Conservation (phyloP, 495 filamentous ascomycete species). For the Lophiostoma macrostomum region DNA sequence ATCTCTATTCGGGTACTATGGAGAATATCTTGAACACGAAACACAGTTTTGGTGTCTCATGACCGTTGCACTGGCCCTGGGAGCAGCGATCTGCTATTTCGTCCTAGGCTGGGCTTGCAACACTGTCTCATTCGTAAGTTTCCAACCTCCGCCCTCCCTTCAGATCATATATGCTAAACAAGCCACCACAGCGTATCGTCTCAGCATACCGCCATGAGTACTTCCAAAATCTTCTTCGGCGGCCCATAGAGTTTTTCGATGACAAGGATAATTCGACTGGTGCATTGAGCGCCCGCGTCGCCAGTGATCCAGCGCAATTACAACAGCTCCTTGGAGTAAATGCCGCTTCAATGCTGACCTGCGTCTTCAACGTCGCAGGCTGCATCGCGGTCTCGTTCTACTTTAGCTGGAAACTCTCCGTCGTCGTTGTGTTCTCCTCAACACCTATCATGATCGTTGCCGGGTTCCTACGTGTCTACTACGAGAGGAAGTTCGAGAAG, state of each 20-base stretch:
- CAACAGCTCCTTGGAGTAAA: conserved; percentile 64
- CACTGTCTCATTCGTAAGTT: conserved; percentile 5
- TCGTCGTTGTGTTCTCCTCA: conserved; percentile 5
- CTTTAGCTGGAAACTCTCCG: conserved; percentile 77
- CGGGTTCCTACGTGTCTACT: conserved; percentile 75
- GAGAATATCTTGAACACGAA: neutral
- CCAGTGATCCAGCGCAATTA: conserved; percentile 19
- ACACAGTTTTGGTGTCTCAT: conserved; percentile 4
- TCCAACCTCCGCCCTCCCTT: too few relatives aligned
- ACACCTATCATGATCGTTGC: conserved; percentile 51
- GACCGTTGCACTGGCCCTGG: neutral
- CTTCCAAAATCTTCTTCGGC: neutral
- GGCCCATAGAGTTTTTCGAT: neutral
- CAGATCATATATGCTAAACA: too few relatives aligned
- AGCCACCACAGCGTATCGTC: conserved; percentile 44
- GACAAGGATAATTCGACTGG: neutral
- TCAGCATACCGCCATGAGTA: conserved; percentile 71
- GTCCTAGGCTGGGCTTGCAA: conserved; percentile 4
- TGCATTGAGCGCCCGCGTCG: neutral
- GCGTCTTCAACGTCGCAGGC: conserved; percentile 67
- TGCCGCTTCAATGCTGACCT: conserved; percentile 48
- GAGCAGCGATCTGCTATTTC: neutral
- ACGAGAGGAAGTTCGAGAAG: conserved; percentile 1
- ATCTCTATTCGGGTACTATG: neutral
- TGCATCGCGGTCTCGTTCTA: conserved; percentile 65